A percentile compares a stretch with the other conserved stretches of the same genome.
phyloP scores from a whole-genome alignment of 345 rosid genomes.

The Eucalyptus pumila region DNA sequence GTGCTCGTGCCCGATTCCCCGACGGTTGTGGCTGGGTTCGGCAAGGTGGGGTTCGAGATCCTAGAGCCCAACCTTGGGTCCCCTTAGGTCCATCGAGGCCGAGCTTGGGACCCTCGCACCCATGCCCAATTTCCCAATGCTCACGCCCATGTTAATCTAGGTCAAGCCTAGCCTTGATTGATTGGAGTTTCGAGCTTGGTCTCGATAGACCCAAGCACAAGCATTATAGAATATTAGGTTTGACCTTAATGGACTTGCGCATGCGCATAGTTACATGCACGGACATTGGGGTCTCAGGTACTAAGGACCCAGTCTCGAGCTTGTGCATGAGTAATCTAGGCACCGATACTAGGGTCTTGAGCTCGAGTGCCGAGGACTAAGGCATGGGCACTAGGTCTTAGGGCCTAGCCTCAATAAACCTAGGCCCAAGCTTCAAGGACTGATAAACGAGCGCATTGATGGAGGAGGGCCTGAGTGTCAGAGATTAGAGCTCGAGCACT shows the following conservation, averaged over 20 bases:
- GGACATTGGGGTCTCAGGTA: background rate
- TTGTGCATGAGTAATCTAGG: background rate
- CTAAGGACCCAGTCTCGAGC: background rate
- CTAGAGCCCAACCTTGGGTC: background rate
- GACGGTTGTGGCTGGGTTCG: accelerated
- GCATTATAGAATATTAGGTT: background rate
- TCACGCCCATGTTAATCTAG: background rate
- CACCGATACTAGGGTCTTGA: background rate
- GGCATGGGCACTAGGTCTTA: background rate
- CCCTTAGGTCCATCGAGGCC: background rate
- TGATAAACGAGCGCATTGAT: no score
- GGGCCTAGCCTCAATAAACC: background rate
- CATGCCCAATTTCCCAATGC: no score
- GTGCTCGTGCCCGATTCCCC: accelerated
- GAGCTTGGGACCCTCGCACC: background rate
- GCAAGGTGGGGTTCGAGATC: background rate
- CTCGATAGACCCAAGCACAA: background rate
- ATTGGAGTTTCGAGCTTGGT: background rate
- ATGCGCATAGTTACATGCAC: background rate
- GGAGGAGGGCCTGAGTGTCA: no score
- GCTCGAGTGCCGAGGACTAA: background rate
- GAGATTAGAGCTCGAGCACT: accelerated
- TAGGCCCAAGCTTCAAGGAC: background rate
- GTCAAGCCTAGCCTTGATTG: background rate
- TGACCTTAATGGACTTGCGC: background rate